Evolutionary conservation across 2,329 filamentous ascomycete genomes (phyloP), one percentile per base, ranked within the genome.

Genomic region (Rugonectria rugulosa): DNA sequence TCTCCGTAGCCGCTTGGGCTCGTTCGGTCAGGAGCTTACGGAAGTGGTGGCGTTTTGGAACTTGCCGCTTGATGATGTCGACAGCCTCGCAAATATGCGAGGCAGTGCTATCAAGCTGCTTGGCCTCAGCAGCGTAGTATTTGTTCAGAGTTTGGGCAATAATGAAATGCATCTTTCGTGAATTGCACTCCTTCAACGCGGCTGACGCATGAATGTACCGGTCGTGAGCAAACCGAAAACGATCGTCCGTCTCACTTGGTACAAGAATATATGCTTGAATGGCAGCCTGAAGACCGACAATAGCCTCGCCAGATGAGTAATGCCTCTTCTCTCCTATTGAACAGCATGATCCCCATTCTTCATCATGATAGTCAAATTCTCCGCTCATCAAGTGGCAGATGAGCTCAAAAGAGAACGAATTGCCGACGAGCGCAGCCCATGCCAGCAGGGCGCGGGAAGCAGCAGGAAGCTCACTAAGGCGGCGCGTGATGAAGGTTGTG

Each of bases 141-240:
- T 90, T 89, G 71, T 93, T 85, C 62, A 97, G 84, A 0, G 88
- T 89, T 68, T 91, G 88, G 0, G 91, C 89, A 65, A 97, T 91
- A 40, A 92, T 86, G 65, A 93, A 97, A 73, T 97, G 92, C 93
- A 97, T 97, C 64, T 90, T 89, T 17, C 83, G 79, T 19, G 83
- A 77, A 51, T 89, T 86, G 67, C 85, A 87, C 68, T 93, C 87
- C 59, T 84, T 85, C 46, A 97, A 77, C 5, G 84, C 82, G 12
- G 84, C 79, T 6, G 91, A 87, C 14, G 91, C 91, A 69, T 90
- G 87, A 45, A 92, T 82, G 67, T 96, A 96, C 47, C 93, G 86
- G 72, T 97, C 93, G 71, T 97, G 93, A 27, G 88, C 87, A 71
- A 97, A 97, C 27, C 87, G 86, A 72, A 97, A 97, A 34, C 87